Evolutionary conservation across 306 rosid genomes (phyloP), one percentile per base, ranked within the genome.

Genomic region (Comarum palustre): DNA sequence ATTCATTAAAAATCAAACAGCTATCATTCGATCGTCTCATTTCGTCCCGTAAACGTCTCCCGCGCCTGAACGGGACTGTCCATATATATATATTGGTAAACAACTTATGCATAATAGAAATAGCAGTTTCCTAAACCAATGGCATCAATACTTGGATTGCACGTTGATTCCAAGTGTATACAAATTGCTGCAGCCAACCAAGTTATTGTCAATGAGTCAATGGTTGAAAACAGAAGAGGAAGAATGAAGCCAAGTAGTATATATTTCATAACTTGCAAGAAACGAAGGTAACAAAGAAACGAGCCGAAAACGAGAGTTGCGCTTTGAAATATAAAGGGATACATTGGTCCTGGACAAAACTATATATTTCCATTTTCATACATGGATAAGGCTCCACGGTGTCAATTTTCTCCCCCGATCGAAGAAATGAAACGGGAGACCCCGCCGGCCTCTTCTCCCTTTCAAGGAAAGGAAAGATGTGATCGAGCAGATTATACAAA

Each of bases 341-440:
- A 36, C 96, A 85, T 51, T 8, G 85, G 34, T 52, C 42, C 75
- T 85, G 73, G 86, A 85, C 88, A 55, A 6, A 2, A 4, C 32
- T 6, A 19, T 6, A n/a, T n/a, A n/a, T n/a, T 17, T 42, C 5
- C 1, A 14, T 14, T 45, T 45, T 20, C 58, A 5, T 2, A 52
- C 58, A 52, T 73, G 90, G 96, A 89, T 79, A 85, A 38, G 41
- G 59, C 48, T 72, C 55, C 29, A 58, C 4, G 73, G 81, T 72
- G 84, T 89, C 85, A 76, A 74, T 66, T 39, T n/a, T 22, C 19
- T 69, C 75, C 60, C 17, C 19, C n/a, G n/a, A n/a, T n/a, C n/a
- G 4, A 51, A 8, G 11, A 20, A 66, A 5, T 24, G 8, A 10
- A 4, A 11, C 1, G 22, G 13, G 2, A 20, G 69, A 50, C 55